Evolutionary conservation across 2,329 filamentous ascomycete species (phyloP).

Genomic region (Sporothrix variecibatus): DNA sequence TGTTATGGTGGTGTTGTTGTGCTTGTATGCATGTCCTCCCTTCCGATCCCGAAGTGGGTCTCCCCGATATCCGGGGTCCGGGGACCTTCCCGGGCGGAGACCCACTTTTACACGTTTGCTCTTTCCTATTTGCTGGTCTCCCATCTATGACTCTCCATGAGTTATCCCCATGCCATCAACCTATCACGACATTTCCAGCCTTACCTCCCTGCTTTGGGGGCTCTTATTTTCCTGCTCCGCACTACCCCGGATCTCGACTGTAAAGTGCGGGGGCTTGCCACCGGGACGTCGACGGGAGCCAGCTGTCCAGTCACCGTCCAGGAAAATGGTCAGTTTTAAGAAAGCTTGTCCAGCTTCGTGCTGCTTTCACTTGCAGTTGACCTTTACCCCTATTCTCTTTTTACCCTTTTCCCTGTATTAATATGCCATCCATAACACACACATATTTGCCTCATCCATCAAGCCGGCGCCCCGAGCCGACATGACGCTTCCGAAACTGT

Average conservation of each 20-base stretch:
- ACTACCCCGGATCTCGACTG: conserved; percentile 6
- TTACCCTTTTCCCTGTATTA: not conserved
- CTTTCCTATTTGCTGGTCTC: not conserved
- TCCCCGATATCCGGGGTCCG: conserved; percentile 9
- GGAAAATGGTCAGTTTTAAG: not conserved
- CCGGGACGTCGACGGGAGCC: not conserved
- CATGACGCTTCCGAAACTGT: not conserved
- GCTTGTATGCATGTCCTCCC: not conserved
- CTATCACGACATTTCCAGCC: not conserved
- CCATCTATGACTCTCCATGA: not conserved
- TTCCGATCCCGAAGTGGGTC: not conserved
- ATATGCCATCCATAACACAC: not conserved
- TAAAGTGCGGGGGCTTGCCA: not conserved
- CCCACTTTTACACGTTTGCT: not conserved
- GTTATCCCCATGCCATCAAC: not conserved
- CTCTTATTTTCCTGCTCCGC: not conserved
- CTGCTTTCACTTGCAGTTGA: not conserved
- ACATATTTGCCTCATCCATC: not conserved
- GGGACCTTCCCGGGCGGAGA: not conserved
- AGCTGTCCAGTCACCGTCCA: not conserved
- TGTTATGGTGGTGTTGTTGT: not conserved
- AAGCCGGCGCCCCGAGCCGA: not conserved
- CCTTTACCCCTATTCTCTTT: not conserved
- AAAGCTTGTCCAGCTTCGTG: not conserved
- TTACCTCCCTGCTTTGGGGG: not conserved